A percentile compares a stretch with the other conserved stretches of the same genome.
These are phyloP conservation scores for Paspalum vaginatum DNA, from an alignment of 176 grass and related monocot species.

Conservation along the genomic window DNA sequence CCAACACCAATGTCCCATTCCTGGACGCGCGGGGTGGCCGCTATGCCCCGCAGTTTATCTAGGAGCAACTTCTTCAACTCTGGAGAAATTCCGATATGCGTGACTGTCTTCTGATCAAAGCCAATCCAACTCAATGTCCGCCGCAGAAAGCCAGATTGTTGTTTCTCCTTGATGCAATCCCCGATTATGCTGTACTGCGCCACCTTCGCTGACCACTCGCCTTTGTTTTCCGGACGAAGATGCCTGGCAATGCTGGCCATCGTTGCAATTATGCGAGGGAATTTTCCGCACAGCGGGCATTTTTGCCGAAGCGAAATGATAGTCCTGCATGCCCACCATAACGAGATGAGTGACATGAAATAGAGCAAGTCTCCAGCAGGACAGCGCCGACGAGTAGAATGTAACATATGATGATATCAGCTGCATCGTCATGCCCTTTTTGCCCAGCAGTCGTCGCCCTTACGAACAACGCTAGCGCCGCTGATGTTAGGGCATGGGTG, in stretches of 20 bases:
- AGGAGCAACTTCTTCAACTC: slow-evolving; percentile 8
- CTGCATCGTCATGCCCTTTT: neutral
- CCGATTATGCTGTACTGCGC: neutral
- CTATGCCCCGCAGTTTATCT: neutral
- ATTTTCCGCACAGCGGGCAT: neutral
- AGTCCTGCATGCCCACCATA: neutral
- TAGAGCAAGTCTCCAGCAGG: neutral
- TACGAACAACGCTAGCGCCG: neutral
- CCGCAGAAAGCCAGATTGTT: neutral
- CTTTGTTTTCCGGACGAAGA: neutral
- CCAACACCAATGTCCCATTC: slow-evolving; percentile 7
- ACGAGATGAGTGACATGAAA: slow-evolving; percentile 19
- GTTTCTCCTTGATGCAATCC: slow-evolving; percentile 8
- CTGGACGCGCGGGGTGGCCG: neutral
- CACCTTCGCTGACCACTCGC: neutral
- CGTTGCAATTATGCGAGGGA: neutral
- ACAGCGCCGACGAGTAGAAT: neutral
- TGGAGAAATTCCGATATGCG: neutral
- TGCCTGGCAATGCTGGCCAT: neutral
- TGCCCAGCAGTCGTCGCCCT: neutral
- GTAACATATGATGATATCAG: slow-evolving; percentile 7
- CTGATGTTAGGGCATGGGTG: neutral
- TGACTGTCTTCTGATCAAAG: neutral
- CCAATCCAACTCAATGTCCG: neutral
- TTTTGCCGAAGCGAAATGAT: neutral